These are phyloP conservation scores for Candida sp. DNA, from an alignment of 1,139 yeast genomes.

Conservation along the genomic window DNA sequence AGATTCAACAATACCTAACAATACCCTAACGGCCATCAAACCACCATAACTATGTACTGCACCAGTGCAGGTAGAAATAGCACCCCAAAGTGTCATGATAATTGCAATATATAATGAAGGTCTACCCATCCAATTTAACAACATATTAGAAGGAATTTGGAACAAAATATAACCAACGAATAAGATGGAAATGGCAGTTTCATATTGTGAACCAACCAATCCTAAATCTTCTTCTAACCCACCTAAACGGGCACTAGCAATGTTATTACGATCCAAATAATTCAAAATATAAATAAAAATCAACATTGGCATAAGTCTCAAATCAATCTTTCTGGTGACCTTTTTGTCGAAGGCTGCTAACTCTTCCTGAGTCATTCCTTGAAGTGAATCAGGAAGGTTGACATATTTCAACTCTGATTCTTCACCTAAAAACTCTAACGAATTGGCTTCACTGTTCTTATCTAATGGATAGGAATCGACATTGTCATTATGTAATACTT, in stretches of 20 bases:
- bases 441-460: background rate
- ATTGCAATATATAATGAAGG: slow-evolving; percentile 50
- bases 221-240: slow-evolving; percentile 52
- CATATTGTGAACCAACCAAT: slow-evolving; percentile 48
- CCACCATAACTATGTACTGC: slow-evolving; percentile 27
- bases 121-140: slow-evolving; percentile 45
- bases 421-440: background rate
- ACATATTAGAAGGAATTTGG: slow-evolving; percentile 55
- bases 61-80: slow-evolving; percentile 41
- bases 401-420: slow-evolving; percentile 6
- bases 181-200: slow-evolving; percentile 52
- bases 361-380: slow-evolving; percentile 31
- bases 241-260: slow-evolving; percentile 60
- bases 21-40: slow-evolving; percentile 29
- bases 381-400: slow-evolving; percentile 30
- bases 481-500: background rate
- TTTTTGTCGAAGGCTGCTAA: slow-evolving; percentile 34
- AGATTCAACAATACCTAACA: slow-evolving; percentile 52
- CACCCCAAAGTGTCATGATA: slow-evolving; percentile 54
- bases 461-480: background rate
- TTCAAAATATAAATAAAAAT: slow-evolving; percentile 51
- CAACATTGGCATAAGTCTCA: slow-evolving; percentile 53
- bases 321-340: slow-evolving; percentile 47
- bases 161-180: slow-evolving; percentile 61
- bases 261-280: slow-evolving; percentile 57